phyloP scores from a whole-genome alignment of 2,329 filamentous ascomycete genomes.

The Trichoderma cornu-damae region DNA sequence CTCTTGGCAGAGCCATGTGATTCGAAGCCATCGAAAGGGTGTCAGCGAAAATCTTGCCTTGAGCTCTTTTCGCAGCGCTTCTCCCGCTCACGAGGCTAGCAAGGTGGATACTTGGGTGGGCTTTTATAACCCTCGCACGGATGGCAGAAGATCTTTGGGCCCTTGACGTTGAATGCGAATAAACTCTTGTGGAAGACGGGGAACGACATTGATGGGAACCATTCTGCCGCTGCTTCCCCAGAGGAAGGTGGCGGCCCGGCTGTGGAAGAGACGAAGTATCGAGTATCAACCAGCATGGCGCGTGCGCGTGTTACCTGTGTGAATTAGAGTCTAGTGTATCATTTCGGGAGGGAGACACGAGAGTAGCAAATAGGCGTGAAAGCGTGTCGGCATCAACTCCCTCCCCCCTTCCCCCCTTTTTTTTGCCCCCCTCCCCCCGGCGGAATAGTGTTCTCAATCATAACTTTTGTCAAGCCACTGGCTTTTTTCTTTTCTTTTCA shows the following conservation, averaged over 20 bases:
- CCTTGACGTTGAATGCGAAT: neutral
- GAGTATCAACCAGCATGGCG: slow-evolving; percentile 9
- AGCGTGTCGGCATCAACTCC: slow-evolving; percentile 10
- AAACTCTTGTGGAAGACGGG: neutral
- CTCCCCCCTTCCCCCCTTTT: too few relatives aligned
- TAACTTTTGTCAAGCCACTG: neutral
- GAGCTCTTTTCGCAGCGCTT: neutral
- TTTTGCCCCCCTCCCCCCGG: too few relatives aligned
- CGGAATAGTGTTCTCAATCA: slow-evolving; percentile 9
- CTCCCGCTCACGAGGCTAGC: neutral
- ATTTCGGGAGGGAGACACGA: slow-evolving; percentile 5
- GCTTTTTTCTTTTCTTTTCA: neutral
- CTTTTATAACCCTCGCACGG: slow-evolving; percentile 16
- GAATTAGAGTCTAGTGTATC: slow-evolving; percentile 8
- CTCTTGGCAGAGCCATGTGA: neutral
- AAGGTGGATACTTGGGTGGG: slow-evolving; percentile 21
- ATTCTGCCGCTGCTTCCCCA: neutral
- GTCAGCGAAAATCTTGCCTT: slow-evolving; percentile 11
- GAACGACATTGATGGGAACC: neutral
- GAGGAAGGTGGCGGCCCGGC: neutral
- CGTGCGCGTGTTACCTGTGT: slow-evolving; percentile 10
- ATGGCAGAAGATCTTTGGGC: slow-evolving; percentile 5
- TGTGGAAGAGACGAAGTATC: neutral
- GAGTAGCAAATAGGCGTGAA: slow-evolving; percentile 16
- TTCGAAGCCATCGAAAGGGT: slow-evolving; percentile 5